Base-by-base conservation (phyloP, 495 filamentous ascomycete genomes). In the Podospora australis region DNA sequence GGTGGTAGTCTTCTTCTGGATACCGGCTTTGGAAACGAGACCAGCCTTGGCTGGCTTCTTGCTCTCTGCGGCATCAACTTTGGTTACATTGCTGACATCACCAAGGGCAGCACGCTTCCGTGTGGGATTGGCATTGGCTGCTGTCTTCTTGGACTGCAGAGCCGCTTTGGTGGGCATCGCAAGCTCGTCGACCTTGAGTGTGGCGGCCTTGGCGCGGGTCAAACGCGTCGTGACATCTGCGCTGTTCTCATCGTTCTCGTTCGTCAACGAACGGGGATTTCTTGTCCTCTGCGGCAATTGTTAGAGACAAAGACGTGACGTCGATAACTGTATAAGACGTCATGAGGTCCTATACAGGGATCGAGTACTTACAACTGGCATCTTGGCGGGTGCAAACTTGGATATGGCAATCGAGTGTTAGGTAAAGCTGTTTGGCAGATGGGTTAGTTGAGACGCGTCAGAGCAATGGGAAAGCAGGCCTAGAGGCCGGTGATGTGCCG, bases 81-180 rank as follows among this genome's bases (percentile, higher is more conserved):
- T 96, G 48, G 79, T 78, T 43, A 95, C 86, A 72, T 98, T 98
- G 78, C 90, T 97, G 50, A 95, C 83, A 74, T 98, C 91, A 21
- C 88, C 89, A 16, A 98, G 78, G 24, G 86, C 88, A 57, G 83
- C 73, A 57, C 88, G 86, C 64, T 81, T 83, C 60, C 83, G 75
- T 10, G 61, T 61, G 22, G 69, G 67, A 35, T 71, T 59, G 56
- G 76, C 71, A 21, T 72, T 73, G 39, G 67, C 70, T 10, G 72
- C 63, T 2, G 81, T 71, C 65, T 86, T 89, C 74, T 95, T 95
- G 20, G 82, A 77, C 60, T 82, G 78, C 36, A 91, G 66, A 13
- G 26, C 26, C 3, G 81, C 71, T 74, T 95, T 94, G 14, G 77
- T 65, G 29, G 73, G 71, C 53, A 69, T 68, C 28, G 73, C 69